Percentiles rank a stretch among this genome's conserved stretches.
These are phyloP conservation scores for Cladorrhinum sp. DNA, from an alignment of 2,329 filamentous ascomycete genomes.

Conservation along the genomic window DNA sequence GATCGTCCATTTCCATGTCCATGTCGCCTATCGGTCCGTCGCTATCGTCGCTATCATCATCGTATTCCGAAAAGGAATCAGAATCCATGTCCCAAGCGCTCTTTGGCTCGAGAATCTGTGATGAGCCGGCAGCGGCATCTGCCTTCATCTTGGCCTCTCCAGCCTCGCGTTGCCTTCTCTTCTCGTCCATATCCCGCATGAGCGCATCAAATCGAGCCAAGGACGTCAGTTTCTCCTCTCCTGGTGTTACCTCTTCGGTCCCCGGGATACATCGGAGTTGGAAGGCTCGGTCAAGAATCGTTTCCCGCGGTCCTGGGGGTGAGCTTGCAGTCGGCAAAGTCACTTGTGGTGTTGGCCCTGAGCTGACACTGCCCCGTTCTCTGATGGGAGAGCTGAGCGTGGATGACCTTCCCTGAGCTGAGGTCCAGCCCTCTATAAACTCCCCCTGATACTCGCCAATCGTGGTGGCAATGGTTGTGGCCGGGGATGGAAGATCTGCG, in stretches of 20 bases:
- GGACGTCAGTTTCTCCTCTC: conserved; percentile 62
- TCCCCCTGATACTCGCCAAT: conserved; percentile 53
- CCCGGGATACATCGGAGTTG: conserved; percentile 62
- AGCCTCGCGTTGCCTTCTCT: conserved; percentile 41
- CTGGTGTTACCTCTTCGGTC: conserved; percentile 51
- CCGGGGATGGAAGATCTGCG: conserved; percentile 55
- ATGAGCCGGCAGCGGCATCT: conserved; percentile 22
- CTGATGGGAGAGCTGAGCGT: conserved; percentile 56
- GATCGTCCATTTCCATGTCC: conserved; percentile 24
- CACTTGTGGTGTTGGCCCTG: conserved; percentile 36
- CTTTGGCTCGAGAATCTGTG: conserved; percentile 35
- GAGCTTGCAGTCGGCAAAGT: conserved; percentile 44
- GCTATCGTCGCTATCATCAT: conserved; percentile 34
- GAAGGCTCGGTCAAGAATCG: conserved; percentile 65
- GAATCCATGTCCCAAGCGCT: conserved; percentile 54
- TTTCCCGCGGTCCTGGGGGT: conserved; percentile 56
- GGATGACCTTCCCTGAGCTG: conserved; percentile 57
- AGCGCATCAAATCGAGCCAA: conserved; percentile 64
- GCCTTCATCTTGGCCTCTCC: conserved; percentile 24
- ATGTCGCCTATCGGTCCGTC: conserved; percentile 34
- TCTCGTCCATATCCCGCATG: conserved; percentile 60
- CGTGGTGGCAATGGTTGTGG: conserved; percentile 49
- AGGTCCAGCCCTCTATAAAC: conserved; percentile 60
- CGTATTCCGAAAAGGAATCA: conserved; percentile 42
- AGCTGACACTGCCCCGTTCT: conserved; percentile 54